Conservation (phyloP, 2,329 filamentous ascomycete genomes). For the Pseudogymnoascus destructans region DNA sequence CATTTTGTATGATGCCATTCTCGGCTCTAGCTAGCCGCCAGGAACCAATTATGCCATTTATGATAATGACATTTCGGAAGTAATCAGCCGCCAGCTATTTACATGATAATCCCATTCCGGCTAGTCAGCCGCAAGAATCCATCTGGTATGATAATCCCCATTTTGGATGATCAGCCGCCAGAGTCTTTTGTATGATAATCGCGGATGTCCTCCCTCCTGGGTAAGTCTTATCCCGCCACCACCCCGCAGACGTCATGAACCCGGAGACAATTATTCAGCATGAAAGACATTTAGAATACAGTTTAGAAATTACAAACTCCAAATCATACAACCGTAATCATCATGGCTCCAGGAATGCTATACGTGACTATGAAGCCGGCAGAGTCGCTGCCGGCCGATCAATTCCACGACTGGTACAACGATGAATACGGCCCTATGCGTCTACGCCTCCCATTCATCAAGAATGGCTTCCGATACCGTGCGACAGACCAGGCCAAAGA, state of each 20-base stretch:
- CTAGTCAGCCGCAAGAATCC: neutral
- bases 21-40: neutral
- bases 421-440: constrained; percentile 80
- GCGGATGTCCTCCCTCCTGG: neutral
- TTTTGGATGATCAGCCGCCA: too few species aligned
- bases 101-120: neutral
- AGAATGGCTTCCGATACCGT: constrained; percentile 67
- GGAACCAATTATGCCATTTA: neutral
- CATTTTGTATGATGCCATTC: neutral
- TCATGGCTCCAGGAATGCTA: constrained; percentile 48
- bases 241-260: neutral
- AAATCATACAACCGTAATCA: neutral
- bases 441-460: constrained; percentile 59
- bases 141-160: too few species aligned
- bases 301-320: neutral
- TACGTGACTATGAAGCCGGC: constrained; percentile 79
- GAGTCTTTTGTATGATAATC: neutral
- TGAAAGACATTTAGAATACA: neutral
- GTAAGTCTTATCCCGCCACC: neutral
- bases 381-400: constrained; percentile 41
- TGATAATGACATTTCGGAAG: neutral
- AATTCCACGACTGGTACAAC: constrained; percentile 91
- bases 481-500: constrained; percentile 43
- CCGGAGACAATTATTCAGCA: neutral
- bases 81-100: neutral